Base-by-base conservation (phyloP, 2,329 filamentous ascomycete genomes). In the Penicillium sp. region DNA sequence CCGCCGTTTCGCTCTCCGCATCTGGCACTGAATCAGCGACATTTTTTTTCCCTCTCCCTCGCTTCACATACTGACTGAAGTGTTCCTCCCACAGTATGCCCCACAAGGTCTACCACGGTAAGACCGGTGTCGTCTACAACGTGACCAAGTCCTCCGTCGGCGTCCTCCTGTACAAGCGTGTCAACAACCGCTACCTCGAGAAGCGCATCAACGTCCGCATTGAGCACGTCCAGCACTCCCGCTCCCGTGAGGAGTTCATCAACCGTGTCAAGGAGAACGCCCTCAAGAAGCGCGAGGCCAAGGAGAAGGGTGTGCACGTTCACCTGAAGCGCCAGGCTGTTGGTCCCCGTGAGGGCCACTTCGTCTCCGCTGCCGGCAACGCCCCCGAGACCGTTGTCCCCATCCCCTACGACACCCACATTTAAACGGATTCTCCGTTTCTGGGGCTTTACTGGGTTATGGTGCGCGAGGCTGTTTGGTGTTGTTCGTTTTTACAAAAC, bases 151-250 rank as follows among this genome's bases (percentile, higher is more conserved):
- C 83, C 67, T 88, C 93, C 61, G 90, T 98, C 73, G 93, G 93
- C 70, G 87, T 98, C 76, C 96, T 98, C 79, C 88, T 98, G 79
- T 91, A 95, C 87, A 96, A 95, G 85, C 89, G 94, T 77, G 93
- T 98, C 74, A 90, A 90, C 79, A 93, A 97, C 86, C 88, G 91
- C 71, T 98, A 96, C 85, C 82, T 98, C 75, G 93, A 98, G 88
- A 98, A 98, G 90, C 91, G 93, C 76, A 85, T 98, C 81, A 97
- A 95, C 85, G 82, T 98, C 79, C 89, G 93, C 73, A 78, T 97
- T 76, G 93, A 98, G 86, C 93, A 98, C 85, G 83, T 98, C 77
- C 78, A 79, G 70, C 87, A 88, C 73, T 97, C 91, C 65, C 87
- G 93, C 74, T 97, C 91, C 69, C 84, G 93, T 72, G 91, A 97